Percentiles rank a stretch among this genome's conserved stretches.
phyloP scores from a whole-genome alignment of 2,329 filamentous ascomycete genomes.

The Paramyrothecium sp. region DNA sequence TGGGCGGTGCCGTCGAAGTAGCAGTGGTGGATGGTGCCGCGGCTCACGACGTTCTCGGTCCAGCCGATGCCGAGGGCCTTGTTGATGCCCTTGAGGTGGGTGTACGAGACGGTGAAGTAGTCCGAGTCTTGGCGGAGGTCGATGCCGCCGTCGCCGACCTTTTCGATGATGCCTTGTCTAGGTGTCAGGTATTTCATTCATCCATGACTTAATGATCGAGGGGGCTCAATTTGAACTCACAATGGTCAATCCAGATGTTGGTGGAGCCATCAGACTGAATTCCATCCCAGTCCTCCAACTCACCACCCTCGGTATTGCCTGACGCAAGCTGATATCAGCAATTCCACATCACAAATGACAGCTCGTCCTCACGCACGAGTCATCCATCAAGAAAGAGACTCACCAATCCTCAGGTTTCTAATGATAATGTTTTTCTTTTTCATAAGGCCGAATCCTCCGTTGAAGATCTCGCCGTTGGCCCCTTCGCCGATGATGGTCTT shows the following conservation, averaged over 20 bases:
- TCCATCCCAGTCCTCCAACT: constrained; percentile 12
- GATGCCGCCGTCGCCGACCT: constrained; percentile 14
- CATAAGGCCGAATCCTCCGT: constrained; percentile 12
- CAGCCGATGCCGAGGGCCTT: constrained; percentile 17
- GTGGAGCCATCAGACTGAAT: constrained; percentile 11
- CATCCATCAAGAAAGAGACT: background rate
- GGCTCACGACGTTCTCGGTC: constrained; percentile 14
- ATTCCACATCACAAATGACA: no score
- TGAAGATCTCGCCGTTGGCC: constrained; percentile 6
- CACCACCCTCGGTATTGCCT: constrained; percentile 6
- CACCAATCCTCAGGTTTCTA: constrained; percentile 12
- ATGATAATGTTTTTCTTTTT: constrained; percentile 13
- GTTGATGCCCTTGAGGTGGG: constrained; percentile 13
- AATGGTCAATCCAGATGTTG: constrained; percentile 17
- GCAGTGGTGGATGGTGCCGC: constrained; percentile 16
- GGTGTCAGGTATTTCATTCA: background rate
- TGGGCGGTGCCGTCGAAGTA: constrained; percentile 15
- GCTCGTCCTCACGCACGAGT: background rate
- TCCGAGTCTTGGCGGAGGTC: constrained; percentile 14
- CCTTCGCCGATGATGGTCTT: constrained; percentile 17
- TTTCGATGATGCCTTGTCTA: constrained; percentile 7
- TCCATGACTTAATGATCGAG: no score
- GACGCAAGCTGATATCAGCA: no score
- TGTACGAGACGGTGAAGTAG: constrained; percentile 14
- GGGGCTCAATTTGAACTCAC: background rate